Evolutionary conservation across 1,284 basidiomycete species (phyloP).

Genomic region (Coniophora puteana): DNA sequence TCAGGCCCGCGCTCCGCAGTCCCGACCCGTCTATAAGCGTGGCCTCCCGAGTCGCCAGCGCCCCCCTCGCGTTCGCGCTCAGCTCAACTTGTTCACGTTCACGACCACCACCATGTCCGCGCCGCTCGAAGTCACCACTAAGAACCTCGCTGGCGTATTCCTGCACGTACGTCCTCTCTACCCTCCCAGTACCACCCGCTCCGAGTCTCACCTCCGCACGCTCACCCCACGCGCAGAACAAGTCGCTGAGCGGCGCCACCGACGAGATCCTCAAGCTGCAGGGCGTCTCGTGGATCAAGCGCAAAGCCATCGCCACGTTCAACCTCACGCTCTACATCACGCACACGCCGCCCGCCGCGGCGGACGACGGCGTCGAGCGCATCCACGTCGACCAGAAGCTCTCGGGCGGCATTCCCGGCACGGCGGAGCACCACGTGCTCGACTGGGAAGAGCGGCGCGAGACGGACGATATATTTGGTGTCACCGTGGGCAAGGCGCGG

Average conservation of each 20-base stretch:
- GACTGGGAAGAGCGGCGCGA: slow-evolving; percentile 34
- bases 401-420: slow-evolving; percentile 39
- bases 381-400: slow-evolving; percentile 43
- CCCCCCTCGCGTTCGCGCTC: too few species aligned
- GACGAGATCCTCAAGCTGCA: slow-evolving; percentile 48
- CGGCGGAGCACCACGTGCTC: slow-evolving; percentile 36
- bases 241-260: slow-evolving; percentile 35
- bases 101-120: slow-evolving; percentile 46
- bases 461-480: slow-evolving; percentile 42
- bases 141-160: slow-evolving; percentile 40
- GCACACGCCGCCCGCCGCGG: slow-evolving; percentile 41
- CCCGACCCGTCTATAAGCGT: too few species aligned
- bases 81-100: too few species aligned
- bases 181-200: not conserved
- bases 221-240: too few species aligned
- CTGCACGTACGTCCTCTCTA: slow-evolving; percentile 18
- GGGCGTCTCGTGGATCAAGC: slow-evolving; percentile 45
- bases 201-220: slow-evolving; percentile 2
- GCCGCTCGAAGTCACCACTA: slow-evolving; percentile 40
- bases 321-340: slow-evolving; percentile 38
- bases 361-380: slow-evolving; percentile 39
- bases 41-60: too few species aligned
- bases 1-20: too few species aligned
- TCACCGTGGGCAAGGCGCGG: slow-evolving; percentile 43
- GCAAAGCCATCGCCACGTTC: slow-evolving; percentile 37